Evolutionary conservation across 2,329 filamentous ascomycete genomes (phyloP), one percentile per base, ranked within the genome.

Genomic region (Fusarium anthophilum): DNA sequence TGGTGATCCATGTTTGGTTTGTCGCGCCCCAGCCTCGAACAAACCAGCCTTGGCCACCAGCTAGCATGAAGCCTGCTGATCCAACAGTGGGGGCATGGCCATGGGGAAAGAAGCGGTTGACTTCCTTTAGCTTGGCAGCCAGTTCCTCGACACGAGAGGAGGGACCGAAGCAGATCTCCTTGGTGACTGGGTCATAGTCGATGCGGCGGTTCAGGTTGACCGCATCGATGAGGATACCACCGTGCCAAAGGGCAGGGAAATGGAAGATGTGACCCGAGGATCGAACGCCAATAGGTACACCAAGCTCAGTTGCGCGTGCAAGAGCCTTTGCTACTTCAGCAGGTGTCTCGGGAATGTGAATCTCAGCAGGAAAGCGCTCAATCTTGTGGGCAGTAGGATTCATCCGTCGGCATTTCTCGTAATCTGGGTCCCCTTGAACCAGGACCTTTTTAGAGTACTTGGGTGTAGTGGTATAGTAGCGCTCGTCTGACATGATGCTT

Each of bases 1-100:
- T 56, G 20, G 61, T 59, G 41, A 69, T 37, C 66, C 66, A 69
- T 18, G 43, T 54, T 17, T 37, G 39, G 28, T 32, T 50, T 8
- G 66, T 69, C 22, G 55, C 50, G 18, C 66, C 66, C 61, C 61
- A 60, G 32, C 66, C 66, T 18, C 66, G 47, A 32, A 65, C 24
- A 6, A 69, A 69, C 39, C 53, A 69, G 30, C 66, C 66, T n/a
- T 69, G 66, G 6, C 66, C 61, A 15, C 66, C 66, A 8, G 66
- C 66, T n/a, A 69, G 55, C 41, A 65, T 50, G 37, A 69, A 69
- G 20, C 66, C 66, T n/a, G 61, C 66, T 14, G 53, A 43, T 7
- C 47, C 66, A 22, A 69, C 66, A 22, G 53, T 51, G 12, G 51
- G 66, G 7, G 66, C 55, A 4, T 69, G 66, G 20, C 66, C 66